Base-by-base conservation (phyloP, 192 early-diverging fungal genomes). In the Gamsiella multidivaricata region DNA sequence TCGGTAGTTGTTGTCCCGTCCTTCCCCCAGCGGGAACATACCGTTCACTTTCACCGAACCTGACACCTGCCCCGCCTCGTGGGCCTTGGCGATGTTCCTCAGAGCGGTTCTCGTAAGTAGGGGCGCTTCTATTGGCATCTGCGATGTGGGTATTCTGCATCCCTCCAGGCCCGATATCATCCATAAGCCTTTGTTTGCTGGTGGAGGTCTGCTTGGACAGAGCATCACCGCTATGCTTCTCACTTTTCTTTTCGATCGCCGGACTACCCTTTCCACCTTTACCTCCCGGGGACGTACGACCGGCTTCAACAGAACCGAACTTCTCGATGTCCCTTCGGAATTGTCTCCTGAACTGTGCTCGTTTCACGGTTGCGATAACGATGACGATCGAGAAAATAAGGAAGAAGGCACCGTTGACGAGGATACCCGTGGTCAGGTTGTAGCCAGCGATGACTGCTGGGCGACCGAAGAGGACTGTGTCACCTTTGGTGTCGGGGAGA, bases 371-470 rank as follows among this genome's bases (percentile, higher is more conserved):
- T 0, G 60, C 69, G 14, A 39, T n/a, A 1, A 26, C 41, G 4
- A 71, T 7, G 0, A 50, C n/a, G 23, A 49, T 20, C 1, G 56
- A 2, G 26, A 71, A 71, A 5, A 20, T 10, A 20, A 59, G 28
- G 4, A 33, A 22, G 31, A 73, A 46, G 11, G 47, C n/a, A 12
- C 47, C 43, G 43, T 52, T 39, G 55, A 73, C n/a, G 3, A 73
- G 14, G 20, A 73, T 73, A 0, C 70, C 52, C n/a, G 43, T 1
- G 0, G 70, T 73, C 61, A 73, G 20, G 31, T 73, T 73, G 56
- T 43, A 73, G 1, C 31, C 47, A 5, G 46, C 61, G 0, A 64
- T 43, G 31, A 52, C 32, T 8, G 59, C 28, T 1, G 70, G 47
- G 26, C 39, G n/a, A 17, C 70, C 70, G 25, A 65, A 53, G 17